phyloP scores from a whole-genome alignment of 139 green algal genomes.

The Spirogloea muscicola region DNA sequence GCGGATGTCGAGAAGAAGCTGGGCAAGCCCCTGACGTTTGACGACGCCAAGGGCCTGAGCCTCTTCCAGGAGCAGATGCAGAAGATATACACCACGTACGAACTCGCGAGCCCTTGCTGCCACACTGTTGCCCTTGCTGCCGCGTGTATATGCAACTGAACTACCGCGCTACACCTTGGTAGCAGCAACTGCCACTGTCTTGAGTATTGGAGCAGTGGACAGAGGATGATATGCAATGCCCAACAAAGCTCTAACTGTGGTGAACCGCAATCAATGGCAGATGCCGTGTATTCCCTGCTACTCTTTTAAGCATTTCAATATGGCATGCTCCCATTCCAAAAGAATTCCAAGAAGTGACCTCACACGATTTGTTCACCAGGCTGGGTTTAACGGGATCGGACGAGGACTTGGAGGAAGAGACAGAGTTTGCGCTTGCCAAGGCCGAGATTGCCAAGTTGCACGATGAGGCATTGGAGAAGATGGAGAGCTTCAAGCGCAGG shows the following conservation, averaged over 20 bases:
- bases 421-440: constrained; percentile 1
- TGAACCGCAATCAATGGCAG: too few relatives aligned
- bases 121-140: neutral
- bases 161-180: too few relatives aligned
- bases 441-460: neutral
- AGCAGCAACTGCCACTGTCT: too few relatives aligned
- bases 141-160: neutral
- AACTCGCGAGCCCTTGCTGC: too few relatives aligned
- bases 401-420: constrained; percentile 14
- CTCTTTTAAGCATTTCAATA: neutral
- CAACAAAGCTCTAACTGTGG: too few relatives aligned
- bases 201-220: too few relatives aligned
- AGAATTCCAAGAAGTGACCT: too few relatives aligned
- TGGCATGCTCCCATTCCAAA: too few relatives aligned
- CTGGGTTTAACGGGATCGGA: neutral
- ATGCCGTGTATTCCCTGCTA: too few relatives aligned
- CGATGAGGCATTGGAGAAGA: constrained; percentile 16
- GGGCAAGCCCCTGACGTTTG: constrained; percentile 11
- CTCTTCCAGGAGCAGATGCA: constrained; percentile 14
- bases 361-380: constrained; percentile 4
- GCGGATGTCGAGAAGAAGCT: constrained; percentile 28
- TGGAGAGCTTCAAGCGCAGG: constrained; percentile 15
- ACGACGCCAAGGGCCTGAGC: constrained; percentile 14
- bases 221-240: too few relatives aligned
- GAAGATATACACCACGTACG: constrained; percentile 29